Evolutionary conservation across 1,284 basidiomycete species (phyloP), one percentile per base, ranked within the genome.

Genomic region (Naganishia cerealis): DNA sequence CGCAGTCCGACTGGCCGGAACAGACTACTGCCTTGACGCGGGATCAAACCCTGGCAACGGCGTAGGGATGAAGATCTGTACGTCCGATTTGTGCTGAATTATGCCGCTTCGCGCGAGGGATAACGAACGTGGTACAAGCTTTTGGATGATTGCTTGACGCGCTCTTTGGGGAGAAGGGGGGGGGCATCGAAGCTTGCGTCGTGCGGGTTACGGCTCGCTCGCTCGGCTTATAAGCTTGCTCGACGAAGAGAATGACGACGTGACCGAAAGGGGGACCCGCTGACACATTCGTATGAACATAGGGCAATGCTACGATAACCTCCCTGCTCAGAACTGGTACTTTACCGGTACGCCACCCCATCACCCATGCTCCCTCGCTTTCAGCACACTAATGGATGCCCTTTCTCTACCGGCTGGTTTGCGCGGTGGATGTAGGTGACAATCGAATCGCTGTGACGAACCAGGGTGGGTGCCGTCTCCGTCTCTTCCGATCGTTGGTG

Each of bases 281-380:
- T 53, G 12, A 55, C 36, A 38, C 18, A 12, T 24, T 18, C 48
- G 21, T 15, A 36, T 42, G 38, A 40, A 26, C 8, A 54, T 18
- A 52, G 54, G 65, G 56, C 46, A 52, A 52, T 58, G 67, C 43
- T 68, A 68, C 54, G 46, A 63, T 24, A 42, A 52, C 6, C 29
- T 57, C 15, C 53, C 59, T 13, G 59, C 61, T 56, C 74, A 75
- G 70, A 66, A 62, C 15, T 77, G 73, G 73, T 69, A 61, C 68
- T 66, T 66, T 54, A 73, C 67, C 46, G 72, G 59, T 61, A 50
- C 15, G 58, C 29, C 21, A n/a, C 46, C 21, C 2, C 21, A 3
- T 8, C 7, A 3, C 9, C 46, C 21, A 24, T 8, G 33, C 26
- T 24, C 33, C n/a, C 21, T 50, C 26, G 43, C 9, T 6, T 33